Conservation (phyloP, 2,329 filamentous ascomycete genomes). For the Neoscytalidium dimidiatum region DNA sequence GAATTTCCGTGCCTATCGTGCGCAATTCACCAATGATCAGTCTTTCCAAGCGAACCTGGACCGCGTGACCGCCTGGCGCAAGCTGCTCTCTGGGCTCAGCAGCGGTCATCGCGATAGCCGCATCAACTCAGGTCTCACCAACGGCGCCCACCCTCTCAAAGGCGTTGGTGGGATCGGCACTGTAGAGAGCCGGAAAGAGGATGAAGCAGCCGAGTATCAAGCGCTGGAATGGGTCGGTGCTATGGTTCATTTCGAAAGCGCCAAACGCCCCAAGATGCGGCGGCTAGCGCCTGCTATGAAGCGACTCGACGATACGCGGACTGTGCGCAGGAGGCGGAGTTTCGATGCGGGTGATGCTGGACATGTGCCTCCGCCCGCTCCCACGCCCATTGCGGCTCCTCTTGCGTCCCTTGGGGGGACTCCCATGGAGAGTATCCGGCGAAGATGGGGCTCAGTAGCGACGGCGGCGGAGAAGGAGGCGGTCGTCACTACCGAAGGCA, state of each 20-base stretch:
- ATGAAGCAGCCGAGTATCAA: slow-evolving; percentile 34
- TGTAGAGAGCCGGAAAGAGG: slow-evolving; percentile 30
- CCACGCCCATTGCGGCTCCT: background rate
- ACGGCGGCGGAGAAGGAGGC: background rate
- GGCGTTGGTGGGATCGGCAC: background rate
- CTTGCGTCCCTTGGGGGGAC: background rate
- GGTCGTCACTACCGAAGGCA: background rate
- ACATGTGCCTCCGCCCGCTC: slow-evolving; percentile 1
- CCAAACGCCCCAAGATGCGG: slow-evolving; percentile 37
- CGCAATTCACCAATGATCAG: slow-evolving; percentile 33
- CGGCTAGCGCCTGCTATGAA: slow-evolving; percentile 28
- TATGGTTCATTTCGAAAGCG: slow-evolving; percentile 36
- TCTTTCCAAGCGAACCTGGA: slow-evolving; percentile 43
- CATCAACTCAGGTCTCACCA: background rate
- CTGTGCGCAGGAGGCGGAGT: slow-evolving; percentile 33
- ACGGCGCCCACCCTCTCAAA: background rate
- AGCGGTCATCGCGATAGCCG: slow-evolving; percentile 6
- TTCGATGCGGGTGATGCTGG: slow-evolving; percentile 27
- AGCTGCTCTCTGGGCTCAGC: slow-evolving; percentile 10
- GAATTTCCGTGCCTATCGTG: slow-evolving; percentile 37
- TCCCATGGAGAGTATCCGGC: background rate
- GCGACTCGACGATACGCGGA: slow-evolving; percentile 32
- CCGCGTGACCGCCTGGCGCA: slow-evolving; percentile 30
- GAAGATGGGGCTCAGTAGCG: background rate
- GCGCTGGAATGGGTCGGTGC: slow-evolving; percentile 37